Conservation (phyloP, 805 yeast species). For the Saccharomycopsis sp. region DNA sequence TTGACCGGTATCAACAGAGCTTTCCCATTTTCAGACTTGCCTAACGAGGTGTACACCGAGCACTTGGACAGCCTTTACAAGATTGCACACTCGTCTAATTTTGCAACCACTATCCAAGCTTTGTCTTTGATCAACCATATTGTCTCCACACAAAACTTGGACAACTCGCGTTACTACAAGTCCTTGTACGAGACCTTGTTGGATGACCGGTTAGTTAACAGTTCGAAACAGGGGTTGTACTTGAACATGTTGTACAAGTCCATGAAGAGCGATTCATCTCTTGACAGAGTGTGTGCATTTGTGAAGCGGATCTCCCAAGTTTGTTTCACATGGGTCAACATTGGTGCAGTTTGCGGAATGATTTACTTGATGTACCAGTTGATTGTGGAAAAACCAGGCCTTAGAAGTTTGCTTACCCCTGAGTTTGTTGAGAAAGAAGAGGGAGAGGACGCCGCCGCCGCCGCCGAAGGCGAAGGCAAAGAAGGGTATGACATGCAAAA, state of each 20-base stretch:
- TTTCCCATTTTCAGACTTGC: slow-evolving; percentile 79
- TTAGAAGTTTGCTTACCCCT: slow-evolving; percentile 51
- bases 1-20: slow-evolving; percentile 94
- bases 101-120: slow-evolving; percentile 91
- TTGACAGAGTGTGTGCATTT: slow-evolving; percentile 71
- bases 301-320: slow-evolving; percentile 84
- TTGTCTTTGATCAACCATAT: slow-evolving; percentile 78
- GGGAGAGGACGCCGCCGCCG: slow-evolving; percentile 26
- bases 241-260: slow-evolving; percentile 80
- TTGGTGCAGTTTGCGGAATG: slow-evolving; percentile 85
- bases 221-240: slow-evolving; percentile 90
- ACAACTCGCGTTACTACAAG: slow-evolving; percentile 65
- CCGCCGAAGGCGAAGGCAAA: slow-evolving; percentile 35
- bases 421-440: slow-evolving; percentile 43
- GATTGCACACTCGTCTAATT: slow-evolving; percentile 89
- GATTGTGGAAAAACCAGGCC: slow-evolving; percentile 52
- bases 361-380: slow-evolving; percentile 64
- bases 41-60: slow-evolving; percentile 56
- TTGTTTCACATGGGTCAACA: slow-evolving; percentile 75
- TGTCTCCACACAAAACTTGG: slow-evolving; percentile 47
- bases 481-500: slow-evolving; percentile 70
- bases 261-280: slow-evolving; percentile 57
- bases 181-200: slow-evolving; percentile 84
- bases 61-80: slow-evolving; percentile 80
- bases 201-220: slow-evolving; percentile 72